phyloP scores from a whole-genome alignment of 2,329 filamentous ascomycete genomes.

The Aspergillus arachidicola region DNA sequence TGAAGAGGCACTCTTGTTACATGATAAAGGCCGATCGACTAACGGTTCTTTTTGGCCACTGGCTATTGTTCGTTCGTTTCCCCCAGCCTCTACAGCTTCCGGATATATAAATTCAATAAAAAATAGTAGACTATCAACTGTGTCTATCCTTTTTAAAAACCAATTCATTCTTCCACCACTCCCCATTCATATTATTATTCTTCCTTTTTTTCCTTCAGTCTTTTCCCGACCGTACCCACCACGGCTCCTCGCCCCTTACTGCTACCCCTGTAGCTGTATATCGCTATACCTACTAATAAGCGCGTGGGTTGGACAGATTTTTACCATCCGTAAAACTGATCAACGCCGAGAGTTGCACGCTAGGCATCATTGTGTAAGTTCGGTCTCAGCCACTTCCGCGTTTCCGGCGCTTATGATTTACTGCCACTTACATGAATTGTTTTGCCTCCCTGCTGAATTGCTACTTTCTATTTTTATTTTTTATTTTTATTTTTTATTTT shows the following conservation, averaged over 20 bases:
- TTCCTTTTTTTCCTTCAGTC: not conserved
- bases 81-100: not conserved
- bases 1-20: too few relatives aligned
- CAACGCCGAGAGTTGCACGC: not conserved
- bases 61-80: not conserved
- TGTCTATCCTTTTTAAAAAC: not conserved
- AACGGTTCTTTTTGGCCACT: too few relatives aligned
- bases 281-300: not conserved
- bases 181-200: not conserved
- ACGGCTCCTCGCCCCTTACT: not conserved
- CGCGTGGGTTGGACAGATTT: not conserved
- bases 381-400: constrained; percentile 20
- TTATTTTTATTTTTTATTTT: not conserved
- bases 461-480: not conserved
- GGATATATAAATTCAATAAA: not conserved
- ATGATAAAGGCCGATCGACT: too few relatives aligned
- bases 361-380: constrained; percentile 11
- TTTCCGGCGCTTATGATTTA: constrained; percentile 11
- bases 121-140: not conserved
- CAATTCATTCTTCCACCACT: not conserved
- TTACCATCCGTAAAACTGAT: not conserved
- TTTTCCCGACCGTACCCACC: not conserved
- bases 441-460: not conserved
- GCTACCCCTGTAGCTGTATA: not conserved
- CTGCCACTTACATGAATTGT: not conserved